Percentiles rank a stretch among this genome's conserved stretches.
These are phyloP conservation scores for Epicoccum sorghinum DNA, from an alignment of 2,329 filamentous ascomycete species.

Conservation along the genomic window DNA sequence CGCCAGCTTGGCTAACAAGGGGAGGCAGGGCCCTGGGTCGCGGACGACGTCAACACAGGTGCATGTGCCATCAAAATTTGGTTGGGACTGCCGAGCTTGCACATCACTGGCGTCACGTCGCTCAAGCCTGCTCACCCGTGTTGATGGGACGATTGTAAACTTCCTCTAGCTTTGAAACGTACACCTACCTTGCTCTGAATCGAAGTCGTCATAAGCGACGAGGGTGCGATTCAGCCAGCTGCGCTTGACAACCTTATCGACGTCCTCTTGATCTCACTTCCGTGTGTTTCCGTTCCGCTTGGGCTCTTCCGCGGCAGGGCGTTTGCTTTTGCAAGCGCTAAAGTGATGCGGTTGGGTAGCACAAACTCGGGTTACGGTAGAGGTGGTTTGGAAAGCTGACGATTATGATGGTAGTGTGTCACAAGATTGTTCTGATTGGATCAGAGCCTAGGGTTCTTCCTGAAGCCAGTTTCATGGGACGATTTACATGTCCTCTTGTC, in stretches of 20 bases:
- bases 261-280: not conserved
- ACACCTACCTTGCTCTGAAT: not conserved
- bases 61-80: too few relatives aligned
- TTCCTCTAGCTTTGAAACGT: slow-evolving; percentile 6
- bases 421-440: slow-evolving; percentile 3
- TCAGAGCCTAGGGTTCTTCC: not conserved
- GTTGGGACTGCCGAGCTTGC: not conserved
- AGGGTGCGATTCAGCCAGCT: too few relatives aligned
- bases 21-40: not conserved
- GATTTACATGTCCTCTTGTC: slow-evolving; percentile 2
- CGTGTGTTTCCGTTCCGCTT: too few relatives aligned
- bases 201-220: slow-evolving; percentile 1
- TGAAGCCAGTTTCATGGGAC: not conserved
- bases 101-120: slow-evolving; percentile 1
- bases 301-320: not conserved
- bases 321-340: slow-evolving; percentile 1
- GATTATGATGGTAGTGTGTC: slow-evolving; percentile 4
- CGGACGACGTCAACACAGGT: slow-evolving; percentile 1
- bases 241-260: not conserved
- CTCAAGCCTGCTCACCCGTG: not conserved
- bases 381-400: not conserved
- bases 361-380: not conserved
- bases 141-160: not conserved
- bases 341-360: slow-evolving; percentile 3
- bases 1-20: too few relatives aligned